phyloP scores from a whole-genome alignment of 768 basidiomycete genomes.

The Rhizopogon salebrosus region DNA sequence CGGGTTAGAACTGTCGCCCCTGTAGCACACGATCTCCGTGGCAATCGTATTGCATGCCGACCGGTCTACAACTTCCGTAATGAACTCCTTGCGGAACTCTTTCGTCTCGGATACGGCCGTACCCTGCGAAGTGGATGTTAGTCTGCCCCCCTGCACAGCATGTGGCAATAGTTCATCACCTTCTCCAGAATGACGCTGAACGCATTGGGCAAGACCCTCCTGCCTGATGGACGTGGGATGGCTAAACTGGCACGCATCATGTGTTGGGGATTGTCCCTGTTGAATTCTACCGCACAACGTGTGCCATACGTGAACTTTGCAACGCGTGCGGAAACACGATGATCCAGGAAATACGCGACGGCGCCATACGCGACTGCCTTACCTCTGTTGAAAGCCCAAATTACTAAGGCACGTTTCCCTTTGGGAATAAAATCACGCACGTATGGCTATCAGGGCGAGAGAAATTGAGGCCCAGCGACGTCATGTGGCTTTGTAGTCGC shows the following conservation, averaged over 20 bases:
- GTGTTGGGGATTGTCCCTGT: slow-evolving; percentile 25
- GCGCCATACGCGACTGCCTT: slow-evolving; percentile 45
- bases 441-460: slow-evolving; percentile 49
- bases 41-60: slow-evolving; percentile 22
- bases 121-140: slow-evolving; percentile 13
- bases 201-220: slow-evolving; percentile 26
- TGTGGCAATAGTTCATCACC: slow-evolving; percentile 6
- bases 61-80: slow-evolving; percentile 24
- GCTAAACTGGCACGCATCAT: slow-evolving; percentile 21
- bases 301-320: slow-evolving; percentile 36
- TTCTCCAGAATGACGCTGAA: slow-evolving; percentile 27
- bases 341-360: slow-evolving; percentile 38
- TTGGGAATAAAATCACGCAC: slow-evolving; percentile 22
- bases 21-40: slow-evolving; percentile 27
- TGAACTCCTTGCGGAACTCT: slow-evolving; percentile 28
- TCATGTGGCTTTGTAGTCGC: slow-evolving; percentile 27
- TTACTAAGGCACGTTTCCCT: background rate
- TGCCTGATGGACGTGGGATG: slow-evolving; percentile 27
- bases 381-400: slow-evolving; percentile 22
- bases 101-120: slow-evolving; percentile 23
- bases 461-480: slow-evolving; percentile 32
- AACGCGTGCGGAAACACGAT: slow-evolving; percentile 33
- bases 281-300: slow-evolving; percentile 23
- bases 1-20: slow-evolving; percentile 17
- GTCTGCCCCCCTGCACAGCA: background rate